Evolutionary conservation across 768 basidiomycete species (phyloP), one percentile per base, ranked within the genome.

Genomic region (Ramaria rubella): DNA sequence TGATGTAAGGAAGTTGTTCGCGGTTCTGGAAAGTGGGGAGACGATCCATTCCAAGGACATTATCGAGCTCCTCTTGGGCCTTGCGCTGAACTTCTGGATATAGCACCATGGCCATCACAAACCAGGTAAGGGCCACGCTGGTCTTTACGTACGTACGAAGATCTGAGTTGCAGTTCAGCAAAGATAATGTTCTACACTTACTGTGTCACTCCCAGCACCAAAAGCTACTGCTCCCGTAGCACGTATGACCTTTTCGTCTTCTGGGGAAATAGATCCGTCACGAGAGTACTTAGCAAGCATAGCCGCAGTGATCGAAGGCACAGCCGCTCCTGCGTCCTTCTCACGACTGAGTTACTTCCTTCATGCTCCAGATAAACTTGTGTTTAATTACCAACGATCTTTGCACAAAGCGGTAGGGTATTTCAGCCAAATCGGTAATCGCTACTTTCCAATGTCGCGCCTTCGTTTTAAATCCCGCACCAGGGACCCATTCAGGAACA

Each of bases 401-500:
- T 53, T 69, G 65, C 1, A 73, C 74, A 23, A 56, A 77, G 72
- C 2, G 81, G 81, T 5, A 67, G 63, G 27, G 80, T 73, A 38
- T 72, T 72, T n/a, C n/a, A n/a, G n/a, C n/a, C 80, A 81, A 80
- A 54, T 77, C 74, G 38, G 72, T 65, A 11, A 78, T 74, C n/a
- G n/a, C n/a, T n/a, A n/a, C n/a, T 49, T 73, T 77, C 87, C 87
- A 88, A 9, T 59, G 64, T 7, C 57, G 68, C 0, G 86, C 85
- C 58, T 83, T 83, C 19, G 70, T 68, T 65, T 81, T 79, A 71
- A 89, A 91, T 1, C 77, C 77, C 4, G 81, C 76, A 12, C 86
- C 86, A 21, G 88, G 88, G 46, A 80, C 70, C 83, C 85, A 88
- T 43, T 65, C 63, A 0, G 88, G 88, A 27, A 88, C 64, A 61